Evolutionary conservation across 2,329 filamentous ascomycete genomes (phyloP).

Genomic region (Pleoardoris graminearum): DNA sequence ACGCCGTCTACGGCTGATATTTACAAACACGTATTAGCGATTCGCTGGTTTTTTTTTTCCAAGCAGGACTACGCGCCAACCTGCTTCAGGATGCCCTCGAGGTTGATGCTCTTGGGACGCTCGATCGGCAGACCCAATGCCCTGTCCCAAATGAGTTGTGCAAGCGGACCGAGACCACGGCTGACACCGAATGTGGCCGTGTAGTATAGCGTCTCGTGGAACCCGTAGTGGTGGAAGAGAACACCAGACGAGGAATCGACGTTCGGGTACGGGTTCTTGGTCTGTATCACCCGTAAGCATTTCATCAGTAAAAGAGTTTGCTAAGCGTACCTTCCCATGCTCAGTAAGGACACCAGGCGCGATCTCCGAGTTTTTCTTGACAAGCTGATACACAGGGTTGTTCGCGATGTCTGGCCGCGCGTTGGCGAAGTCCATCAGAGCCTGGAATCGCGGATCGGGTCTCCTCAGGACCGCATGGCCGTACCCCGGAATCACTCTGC

Average conservation of each 20-base stretch:
- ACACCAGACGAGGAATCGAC: conserved; percentile 93
- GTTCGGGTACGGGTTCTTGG: conserved; percentile 96
- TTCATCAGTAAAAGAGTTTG: not conserved
- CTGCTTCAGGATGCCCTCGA: conserved; percentile 77
- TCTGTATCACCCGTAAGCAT: conserved; percentile 51
- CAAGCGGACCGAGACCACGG: conserved; percentile 79
- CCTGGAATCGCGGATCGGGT: conserved; percentile 94
- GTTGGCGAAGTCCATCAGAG: conserved; percentile 92
- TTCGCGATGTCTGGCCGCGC: conserved; percentile 80
- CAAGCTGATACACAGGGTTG: conserved; percentile 90
- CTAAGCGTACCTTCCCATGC: conserved; percentile 74
- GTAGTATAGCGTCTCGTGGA: conserved; percentile 97
- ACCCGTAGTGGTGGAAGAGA: conserved; percentile 96
- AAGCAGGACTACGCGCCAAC: conserved; percentile 31
- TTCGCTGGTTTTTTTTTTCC: not conserved
- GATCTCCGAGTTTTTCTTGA: conserved; percentile 89
- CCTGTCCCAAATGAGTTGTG: conserved; percentile 95
- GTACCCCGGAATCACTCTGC: conserved; percentile 92
- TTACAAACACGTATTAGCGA: conserved; percentile 14
- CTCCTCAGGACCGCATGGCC: conserved; percentile 95
- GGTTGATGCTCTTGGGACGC: conserved; percentile 95
- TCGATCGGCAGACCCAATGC: conserved; percentile 94
- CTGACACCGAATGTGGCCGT: conserved; percentile 72
- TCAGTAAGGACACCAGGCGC: conserved; percentile 88
- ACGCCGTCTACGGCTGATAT: conserved; percentile 22